Evolutionary conservation across 148 eudicot genomes (phyloP), one percentile per base, ranked within the genome.

Genomic region (Salicornia ramosissima): DNA sequence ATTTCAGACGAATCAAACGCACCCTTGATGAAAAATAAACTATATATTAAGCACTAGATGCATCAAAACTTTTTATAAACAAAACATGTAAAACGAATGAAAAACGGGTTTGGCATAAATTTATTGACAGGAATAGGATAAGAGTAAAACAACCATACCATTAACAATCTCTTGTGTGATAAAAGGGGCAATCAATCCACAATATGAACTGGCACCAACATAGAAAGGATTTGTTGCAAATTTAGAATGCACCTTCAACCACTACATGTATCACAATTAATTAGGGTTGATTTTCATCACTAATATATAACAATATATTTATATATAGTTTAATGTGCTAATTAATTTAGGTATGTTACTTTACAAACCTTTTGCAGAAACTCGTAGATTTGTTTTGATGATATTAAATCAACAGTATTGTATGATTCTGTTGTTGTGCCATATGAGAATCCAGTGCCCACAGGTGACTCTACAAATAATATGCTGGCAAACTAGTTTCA

Each of bases 381-480:
- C 45, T 60, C 64, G 3, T 33, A 60, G 22, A 60, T 33, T 4
- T 60, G 45, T 33, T 60, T 30, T 6, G 25, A 6, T 19, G 43
- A 7, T 34, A n/a, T n/a, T 61, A 61, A 9, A 61, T 61, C 65
- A n/a, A 10, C n/a, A 39, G 28, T 36, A n/a, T 9, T 18, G 46
- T 61, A 61, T 34, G 46, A 61, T 61, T 61, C 65, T 21, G 46
- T 11, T 8, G 26, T 36, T n/a, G 45, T 34, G 10, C 46, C 5
- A 34, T 61, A 61, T 19, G 65, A 34, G 24, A 61, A 61, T 61
- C 65, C 46, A 12, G 65, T 36, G 28, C 65, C 65, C 3, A 36
- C 65, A 61, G 65, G 65, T 34, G 65, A n/a, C 4, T 61, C 65
- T 3, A 61, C 15, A 61, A 61, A 61, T 61, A 61, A 21, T 61